Conservation (phyloP, 306 rosid genomes). For the Fragaria vesca region DNA sequence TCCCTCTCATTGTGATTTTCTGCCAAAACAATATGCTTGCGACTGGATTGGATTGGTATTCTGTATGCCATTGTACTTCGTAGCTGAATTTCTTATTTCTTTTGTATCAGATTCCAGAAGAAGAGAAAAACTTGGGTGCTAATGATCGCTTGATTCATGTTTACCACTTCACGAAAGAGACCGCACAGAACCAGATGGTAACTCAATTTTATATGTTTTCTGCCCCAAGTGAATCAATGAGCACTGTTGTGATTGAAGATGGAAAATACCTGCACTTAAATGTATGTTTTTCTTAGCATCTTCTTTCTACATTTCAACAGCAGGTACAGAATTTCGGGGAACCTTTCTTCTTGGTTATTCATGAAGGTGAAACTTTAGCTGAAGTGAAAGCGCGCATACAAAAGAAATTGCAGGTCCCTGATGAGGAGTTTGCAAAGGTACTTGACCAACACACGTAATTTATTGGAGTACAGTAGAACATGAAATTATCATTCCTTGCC, state of each 20-base stretch:
- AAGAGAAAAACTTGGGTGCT: constrained; percentile 71
- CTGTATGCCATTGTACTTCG: not conserved
- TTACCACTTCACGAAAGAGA: constrained; percentile 79
- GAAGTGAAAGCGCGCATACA: constrained; percentile 82
- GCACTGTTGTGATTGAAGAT: not conserved
- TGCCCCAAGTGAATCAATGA: not conserved
- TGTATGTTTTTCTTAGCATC: not conserved
- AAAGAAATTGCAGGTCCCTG: constrained; percentile 80
- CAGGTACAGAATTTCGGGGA: constrained; percentile 94
- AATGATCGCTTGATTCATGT: constrained; percentile 86
- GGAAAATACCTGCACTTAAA: not conserved
- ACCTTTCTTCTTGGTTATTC: constrained; percentile 83
- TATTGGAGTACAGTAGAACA: not conserved
- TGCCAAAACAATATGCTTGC: not conserved
- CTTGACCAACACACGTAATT: not conserved
- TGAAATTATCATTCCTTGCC: not conserved
- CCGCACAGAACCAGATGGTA: constrained; percentile 73
- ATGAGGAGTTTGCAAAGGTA: constrained; percentile 87
- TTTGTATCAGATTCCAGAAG: constrained; percentile 68
- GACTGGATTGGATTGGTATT: constrained; percentile 1
- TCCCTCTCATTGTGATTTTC: not conserved
- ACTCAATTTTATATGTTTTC: not conserved
- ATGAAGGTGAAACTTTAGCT: constrained; percentile 76
- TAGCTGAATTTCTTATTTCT: constrained; percentile 8
- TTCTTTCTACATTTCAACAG: constrained; percentile 34